Evolutionary conservation across 306 rosid genomes (phyloP), one percentile per base, ranked within the genome.

Genomic region (Herpetospermum pedunculosum): DNA sequence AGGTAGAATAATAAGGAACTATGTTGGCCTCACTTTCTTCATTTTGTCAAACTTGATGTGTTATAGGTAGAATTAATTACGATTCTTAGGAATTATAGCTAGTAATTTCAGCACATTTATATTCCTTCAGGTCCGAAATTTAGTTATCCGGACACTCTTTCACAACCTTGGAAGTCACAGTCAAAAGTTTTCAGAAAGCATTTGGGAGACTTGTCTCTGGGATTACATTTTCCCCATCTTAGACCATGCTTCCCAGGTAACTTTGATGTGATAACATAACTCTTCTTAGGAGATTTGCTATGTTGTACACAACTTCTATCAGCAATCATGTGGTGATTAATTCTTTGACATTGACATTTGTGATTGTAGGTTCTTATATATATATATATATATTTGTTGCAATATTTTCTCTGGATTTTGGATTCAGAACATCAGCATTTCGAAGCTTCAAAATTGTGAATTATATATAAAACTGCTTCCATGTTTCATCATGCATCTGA

Each of bases 151-250:
- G 83, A 91, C 98, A 79, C 90, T 93, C 74, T 93, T 93, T 83
- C 97, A 93, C 80, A 91, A 92, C 70, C 83, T 93, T 71, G 94
- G 98, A 77, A 86, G 91, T 77, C 91, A 91, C 58, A 97, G 98
- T 28, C 96, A 91, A 80, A 93, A 93, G 81, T 94, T 93, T 81
- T 87, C 98, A 10, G 80, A 80, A 84, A 83, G 80, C 77, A 87
- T 91, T 96, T 93, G 98, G 98, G 96, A 91, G 82, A 88, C 88
- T 75, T 93, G 98, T 84, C 96, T 93, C 80, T 92, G 91, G 97
- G 89, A 88, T 82, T 91, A 93, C 83, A 92, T 93, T 79, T 93
- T 93, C 77, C 97, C 97, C 55, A 86, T 90, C 64, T 70, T 93
- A 28, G 94, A 91, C 63, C 89, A 90, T 78, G 98, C 97, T 78